phyloP scores from a whole-genome alignment of 371 early-diverging fungal species.

The Mucor indicus region DNA sequence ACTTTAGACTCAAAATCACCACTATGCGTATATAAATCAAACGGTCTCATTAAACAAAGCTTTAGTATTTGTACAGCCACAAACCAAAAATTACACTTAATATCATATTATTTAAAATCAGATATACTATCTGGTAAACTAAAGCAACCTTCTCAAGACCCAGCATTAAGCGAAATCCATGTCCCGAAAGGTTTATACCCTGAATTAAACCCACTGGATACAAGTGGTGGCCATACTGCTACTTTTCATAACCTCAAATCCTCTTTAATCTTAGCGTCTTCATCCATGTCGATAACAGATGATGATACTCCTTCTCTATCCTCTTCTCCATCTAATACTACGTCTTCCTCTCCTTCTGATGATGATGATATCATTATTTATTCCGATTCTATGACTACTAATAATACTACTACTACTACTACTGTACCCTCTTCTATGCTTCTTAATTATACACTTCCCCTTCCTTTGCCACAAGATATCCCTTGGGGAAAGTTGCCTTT shows the following conservation, averaged over 20 bases:
- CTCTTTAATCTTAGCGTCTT: too few species aligned
- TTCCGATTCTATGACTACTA: too few species aligned
- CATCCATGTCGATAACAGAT: too few species aligned
- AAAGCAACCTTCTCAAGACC: constrained; percentile 44
- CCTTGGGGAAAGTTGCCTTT: constrained; percentile 35
- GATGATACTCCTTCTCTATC: too few species aligned
- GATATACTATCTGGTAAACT: constrained; percentile 59
- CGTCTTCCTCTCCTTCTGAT: too few species aligned
- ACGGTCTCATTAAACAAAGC: constrained; percentile 84
- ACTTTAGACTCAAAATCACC: constrained; percentile 19
- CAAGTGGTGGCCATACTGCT: constrained; percentile 26
- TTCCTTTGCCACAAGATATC: constrained; percentile 28
- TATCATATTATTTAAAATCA: constrained; percentile 79
- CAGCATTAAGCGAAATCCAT: constrained; percentile 34
- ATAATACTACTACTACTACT: too few species aligned
- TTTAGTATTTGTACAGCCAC: constrained; percentile 78
- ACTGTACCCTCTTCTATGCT: too few species aligned
- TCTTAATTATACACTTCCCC: too few species aligned
- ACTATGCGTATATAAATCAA: constrained; percentile 62
- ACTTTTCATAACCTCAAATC: constrained; percentile 1
- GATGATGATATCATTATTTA: too few species aligned
- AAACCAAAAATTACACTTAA: constrained; percentile 79
- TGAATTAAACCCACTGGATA: constrained; percentile 44
- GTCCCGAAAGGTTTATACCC: constrained; percentile 61
- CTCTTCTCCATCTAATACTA: too few species aligned